Percentiles rank a stretch among this genome's conserved stretches.
Conservation (phyloP, 306 rosid species). For the Sesbania bispinosa region DNA sequence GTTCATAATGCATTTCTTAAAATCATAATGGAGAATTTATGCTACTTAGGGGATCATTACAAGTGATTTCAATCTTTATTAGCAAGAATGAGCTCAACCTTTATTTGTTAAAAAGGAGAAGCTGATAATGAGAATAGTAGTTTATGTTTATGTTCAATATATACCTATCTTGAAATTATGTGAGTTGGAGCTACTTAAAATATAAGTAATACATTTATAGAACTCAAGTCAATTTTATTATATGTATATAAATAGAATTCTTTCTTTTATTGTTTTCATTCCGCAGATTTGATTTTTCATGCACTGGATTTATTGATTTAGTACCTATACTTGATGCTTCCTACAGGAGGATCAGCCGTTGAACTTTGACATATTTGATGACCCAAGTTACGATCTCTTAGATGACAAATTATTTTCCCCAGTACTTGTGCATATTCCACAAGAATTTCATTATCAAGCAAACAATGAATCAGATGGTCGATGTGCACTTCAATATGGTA, state of each 20-base stretch:
- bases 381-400: slow-evolving; percentile 27
- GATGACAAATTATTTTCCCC: slow-evolving; percentile 63
- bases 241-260: neutral
- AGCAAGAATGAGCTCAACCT: too few species aligned
- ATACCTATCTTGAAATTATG: neutral
- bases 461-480: slow-evolving; percentile 27
- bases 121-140: neutral
- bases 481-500: slow-evolving; percentile 37
- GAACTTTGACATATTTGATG: slow-evolving; percentile 28
- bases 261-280: neutral
- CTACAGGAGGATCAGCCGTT: slow-evolving; percentile 29
- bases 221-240: neutral
- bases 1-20: too few species aligned
- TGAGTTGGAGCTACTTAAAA: too few species aligned
- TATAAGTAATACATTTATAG: too few species aligned
- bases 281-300: neutral
- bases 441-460: slow-evolving; percentile 30
- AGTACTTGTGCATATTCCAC: slow-evolving; percentile 40
- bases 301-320: neutral
- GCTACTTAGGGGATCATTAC: too few species aligned
- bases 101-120: too few species aligned
- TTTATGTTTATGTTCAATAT: too few species aligned
- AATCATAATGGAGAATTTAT: too few species aligned
- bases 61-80: too few species aligned
- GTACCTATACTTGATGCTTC: slow-evolving; percentile 10